phyloP scores from a whole-genome alignment of 805 yeast genomes.

The Metschnikowia corniflorae region DNA sequence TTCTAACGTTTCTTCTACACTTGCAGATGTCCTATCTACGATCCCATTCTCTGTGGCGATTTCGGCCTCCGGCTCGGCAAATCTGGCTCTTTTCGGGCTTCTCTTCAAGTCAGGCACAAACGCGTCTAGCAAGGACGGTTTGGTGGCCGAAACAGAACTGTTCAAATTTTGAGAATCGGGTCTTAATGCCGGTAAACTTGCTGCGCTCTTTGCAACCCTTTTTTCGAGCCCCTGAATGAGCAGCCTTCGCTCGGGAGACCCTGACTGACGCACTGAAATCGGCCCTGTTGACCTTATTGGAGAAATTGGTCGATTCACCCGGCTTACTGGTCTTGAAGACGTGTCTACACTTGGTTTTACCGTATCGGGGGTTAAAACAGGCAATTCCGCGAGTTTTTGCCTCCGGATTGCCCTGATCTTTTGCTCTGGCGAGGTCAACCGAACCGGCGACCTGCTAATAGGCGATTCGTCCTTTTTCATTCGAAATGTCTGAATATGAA shows the following conservation, averaged over 20 bases:
- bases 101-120: conserved; percentile 1
- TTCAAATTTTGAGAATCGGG: neutral
- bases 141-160: neutral
- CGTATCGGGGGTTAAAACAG: neutral
- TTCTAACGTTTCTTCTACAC: conserved; percentile 2
- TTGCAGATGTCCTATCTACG: neutral
- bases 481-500: too few relatives aligned
- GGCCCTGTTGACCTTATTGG: neutral
- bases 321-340: neutral
- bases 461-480: too few relatives aligned
- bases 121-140: neutral
- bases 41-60: neutral
- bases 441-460: too few relatives aligned
- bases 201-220: conserved; percentile 1
- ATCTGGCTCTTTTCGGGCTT: conserved; percentile 4
- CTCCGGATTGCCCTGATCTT: too few relatives aligned
- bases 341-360: too few relatives aligned
- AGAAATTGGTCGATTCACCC: conserved; percentile 6
- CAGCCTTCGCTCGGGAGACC: conserved; percentile 33
- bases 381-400: conserved; percentile 1
- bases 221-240: conserved; percentile 28
- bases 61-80: conserved; percentile 4
- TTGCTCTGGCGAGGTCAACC: too few relatives aligned
- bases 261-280: conserved; percentile 30
- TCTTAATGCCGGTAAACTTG: neutral